These are phyloP conservation scores for Fomitopsis palustris DNA, from an alignment of 1,284 basidiomycete species.

Conservation along the genomic window DNA sequence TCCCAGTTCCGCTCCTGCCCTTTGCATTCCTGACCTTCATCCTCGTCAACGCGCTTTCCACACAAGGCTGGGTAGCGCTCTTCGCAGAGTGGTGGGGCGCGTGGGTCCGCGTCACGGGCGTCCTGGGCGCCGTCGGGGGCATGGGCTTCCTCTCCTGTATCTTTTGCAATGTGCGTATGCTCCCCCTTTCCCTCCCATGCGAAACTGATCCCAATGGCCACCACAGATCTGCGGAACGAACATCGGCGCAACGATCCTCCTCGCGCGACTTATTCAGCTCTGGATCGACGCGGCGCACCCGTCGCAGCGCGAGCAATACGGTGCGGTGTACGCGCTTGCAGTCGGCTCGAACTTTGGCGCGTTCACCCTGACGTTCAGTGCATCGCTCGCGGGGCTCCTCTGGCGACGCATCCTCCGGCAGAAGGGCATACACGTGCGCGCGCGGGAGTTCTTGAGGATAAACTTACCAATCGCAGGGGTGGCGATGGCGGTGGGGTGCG, in stretches of 20 bases:
- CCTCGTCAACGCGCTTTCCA: constrained; percentile 81
- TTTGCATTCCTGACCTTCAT: constrained; percentile 97
- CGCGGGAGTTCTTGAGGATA: constrained; percentile 68
- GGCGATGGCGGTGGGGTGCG: constrained; percentile 25
- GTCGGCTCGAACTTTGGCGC: constrained; percentile 91
- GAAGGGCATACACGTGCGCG: constrained; percentile 72
- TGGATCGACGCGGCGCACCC: constrained; percentile 26
- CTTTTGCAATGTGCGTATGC: constrained; percentile 70
- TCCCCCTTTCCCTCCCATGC: neutral
- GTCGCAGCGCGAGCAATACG: constrained; percentile 30
- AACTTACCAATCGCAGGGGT: constrained; percentile 45
- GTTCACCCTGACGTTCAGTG: constrained; percentile 87
- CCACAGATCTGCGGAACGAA: constrained; percentile 81
- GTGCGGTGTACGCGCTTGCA: constrained; percentile 61
- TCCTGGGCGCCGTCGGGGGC: constrained; percentile 45
- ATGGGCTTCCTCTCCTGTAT: constrained; percentile 53
- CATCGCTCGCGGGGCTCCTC: constrained; percentile 86
- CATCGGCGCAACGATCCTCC: constrained; percentile 93
- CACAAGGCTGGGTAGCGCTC: constrained; percentile 89
- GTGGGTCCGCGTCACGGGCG: constrained; percentile 39
- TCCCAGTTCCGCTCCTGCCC: constrained; percentile 82
- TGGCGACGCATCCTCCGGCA: constrained; percentile 82
- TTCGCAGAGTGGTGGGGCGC: constrained; percentile 73
- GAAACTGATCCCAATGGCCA: neutral
- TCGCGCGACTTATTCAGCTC: constrained; percentile 58